Conservation (phyloP, 768 basidiomycete genomes). For the Brasilioporus rufonigricans region DNA sequence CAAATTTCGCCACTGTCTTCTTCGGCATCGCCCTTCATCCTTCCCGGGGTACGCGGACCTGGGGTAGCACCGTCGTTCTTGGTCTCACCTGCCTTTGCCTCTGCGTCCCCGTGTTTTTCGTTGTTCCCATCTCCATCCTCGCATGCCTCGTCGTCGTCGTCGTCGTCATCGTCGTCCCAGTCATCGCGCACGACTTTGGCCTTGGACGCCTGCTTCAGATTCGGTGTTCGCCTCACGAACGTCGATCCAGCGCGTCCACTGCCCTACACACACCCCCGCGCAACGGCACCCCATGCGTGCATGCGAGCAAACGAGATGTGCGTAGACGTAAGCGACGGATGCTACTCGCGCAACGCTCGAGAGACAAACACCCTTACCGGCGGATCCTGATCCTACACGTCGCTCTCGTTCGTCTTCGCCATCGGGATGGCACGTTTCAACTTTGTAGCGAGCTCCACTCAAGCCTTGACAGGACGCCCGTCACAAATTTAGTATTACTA, state of each 20-base stretch:
- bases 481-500: too few relatives aligned
- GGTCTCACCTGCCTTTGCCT: too few relatives aligned
- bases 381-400: constrained; percentile 18
- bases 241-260: constrained; percentile 1
- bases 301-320: too few relatives aligned
- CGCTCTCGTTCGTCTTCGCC: constrained; percentile 12
- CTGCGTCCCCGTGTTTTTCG: too few relatives aligned
- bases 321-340: constrained; percentile 14
- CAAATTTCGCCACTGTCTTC: constrained; percentile 52
- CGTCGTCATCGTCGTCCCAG: constrained; percentile 57
- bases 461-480: too few relatives aligned
- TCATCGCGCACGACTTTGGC: constrained; percentile 43
- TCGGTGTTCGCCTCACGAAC: constrained; percentile 1
- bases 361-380: constrained; percentile 11
- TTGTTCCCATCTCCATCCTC: too few relatives aligned
- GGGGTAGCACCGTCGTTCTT: not conserved
- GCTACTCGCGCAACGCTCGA: not conserved
- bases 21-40: not conserved
- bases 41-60: not conserved
- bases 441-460: too few relatives aligned
- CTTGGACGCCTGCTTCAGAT: not conserved
- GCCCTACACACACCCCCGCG: not conserved
- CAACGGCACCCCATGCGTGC: too few relatives aligned
- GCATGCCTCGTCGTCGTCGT: constrained; percentile 94
- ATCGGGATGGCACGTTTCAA: too few relatives aligned